Evolutionary conservation across 2,329 filamentous ascomycete species (phyloP), one percentile per base, ranked within the genome.

Genomic region (Ascochyta clinopodiicola): DNA sequence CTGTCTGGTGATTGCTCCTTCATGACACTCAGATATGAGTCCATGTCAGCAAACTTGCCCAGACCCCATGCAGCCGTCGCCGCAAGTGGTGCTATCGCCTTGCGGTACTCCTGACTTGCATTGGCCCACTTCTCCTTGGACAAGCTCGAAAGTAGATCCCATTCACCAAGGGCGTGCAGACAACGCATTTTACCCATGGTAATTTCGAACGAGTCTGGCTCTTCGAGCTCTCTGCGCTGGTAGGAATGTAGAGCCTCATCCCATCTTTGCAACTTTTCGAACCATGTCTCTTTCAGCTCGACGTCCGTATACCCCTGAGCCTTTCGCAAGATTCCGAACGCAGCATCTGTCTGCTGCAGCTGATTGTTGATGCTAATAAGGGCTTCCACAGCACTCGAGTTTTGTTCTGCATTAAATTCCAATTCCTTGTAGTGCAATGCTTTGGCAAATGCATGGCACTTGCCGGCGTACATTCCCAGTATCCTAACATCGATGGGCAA

Each of bases 161-260:
- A 99, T 75, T 99, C 95, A 59, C 95, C 95, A 32, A 99, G 83
- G 8, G 95, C 96, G 73, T 99, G 95, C 61, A 98, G 80, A 82
- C 95, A 99, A 43, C 95, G 88, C 95, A 99, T 99, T 78, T 99
- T 99, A 63, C 95, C 95, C 93, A 99, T 98, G 31, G 96, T 92
- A 49, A 99, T 92, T 57, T 98, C 95, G 57, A 99, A 92, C 0
- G 92, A 92, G 34, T 81, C 79, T 10, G 82, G 82, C 58, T 88
- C 85, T 27, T 86, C 85, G 27, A 91, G 82, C 62, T 97, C 94
- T 39, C 94, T 89, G 71, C 91, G 88, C 67, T 95, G 91, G 71
- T 98, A 98, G 43, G 95, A 96, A 40, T 88, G 87, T 51, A 99
- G 81, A 2, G 95, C 95, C 76, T 99, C 96, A 63, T 99, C 96